Percentiles rank a stretch among this genome's conserved stretches.
Evolutionary conservation across 371 early-diverging fungal species (phyloP).

Genomic region (Ecytonucleospora hepatopenaei): DNA sequence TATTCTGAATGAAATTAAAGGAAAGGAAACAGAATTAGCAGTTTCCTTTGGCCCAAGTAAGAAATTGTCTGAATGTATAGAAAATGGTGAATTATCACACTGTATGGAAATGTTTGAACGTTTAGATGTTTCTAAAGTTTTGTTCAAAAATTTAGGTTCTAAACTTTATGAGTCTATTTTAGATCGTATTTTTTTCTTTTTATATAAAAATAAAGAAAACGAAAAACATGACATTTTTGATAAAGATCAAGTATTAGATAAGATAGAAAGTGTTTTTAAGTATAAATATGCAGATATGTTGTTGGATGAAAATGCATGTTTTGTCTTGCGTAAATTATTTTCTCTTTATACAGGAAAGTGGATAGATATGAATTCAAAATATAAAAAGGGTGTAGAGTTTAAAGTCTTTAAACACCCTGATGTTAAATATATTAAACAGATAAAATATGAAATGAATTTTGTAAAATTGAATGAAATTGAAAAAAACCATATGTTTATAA

Average conservation of each 20-base stretch:
- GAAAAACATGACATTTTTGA: neutral
- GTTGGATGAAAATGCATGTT: neutral
- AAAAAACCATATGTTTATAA: neutral
- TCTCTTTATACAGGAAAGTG: neutral
- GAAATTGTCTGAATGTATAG: neutral
- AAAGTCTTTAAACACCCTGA: no score
- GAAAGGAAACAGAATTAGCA: no score
- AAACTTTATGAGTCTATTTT: neutral
- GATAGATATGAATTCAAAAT: no score
- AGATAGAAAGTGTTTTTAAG: neutral
- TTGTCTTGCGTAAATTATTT: neutral
- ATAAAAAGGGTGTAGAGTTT: neutral
- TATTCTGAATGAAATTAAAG: conserved; percentile 2
- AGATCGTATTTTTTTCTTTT: no score
- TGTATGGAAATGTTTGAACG: neutral
- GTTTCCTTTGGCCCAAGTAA: no score
- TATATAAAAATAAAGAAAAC: no score
- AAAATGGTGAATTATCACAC: neutral
- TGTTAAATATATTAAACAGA: neutral
- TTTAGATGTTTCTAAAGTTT: neutral
- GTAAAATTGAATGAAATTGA: neutral
- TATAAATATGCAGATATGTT: neutral
- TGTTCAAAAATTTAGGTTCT: neutral
- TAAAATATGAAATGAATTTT: neutral
- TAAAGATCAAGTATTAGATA: neutral